Base-by-base conservation (phyloP, 2,329 filamentous ascomycete species). In the Aureobasidium vineae region DNA sequence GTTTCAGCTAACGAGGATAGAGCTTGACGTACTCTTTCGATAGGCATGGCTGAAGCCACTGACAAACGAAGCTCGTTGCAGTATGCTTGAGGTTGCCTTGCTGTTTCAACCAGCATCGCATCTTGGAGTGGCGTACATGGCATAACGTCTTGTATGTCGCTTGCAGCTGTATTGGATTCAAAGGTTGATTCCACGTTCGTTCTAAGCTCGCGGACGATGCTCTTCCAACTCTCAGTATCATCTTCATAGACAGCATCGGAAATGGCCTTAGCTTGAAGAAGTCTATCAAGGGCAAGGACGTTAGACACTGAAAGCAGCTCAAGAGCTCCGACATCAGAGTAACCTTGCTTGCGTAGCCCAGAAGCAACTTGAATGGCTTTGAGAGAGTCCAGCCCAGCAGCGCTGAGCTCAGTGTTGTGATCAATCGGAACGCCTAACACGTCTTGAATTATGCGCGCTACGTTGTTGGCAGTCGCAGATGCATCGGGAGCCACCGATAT, bases 81-180 rank as follows among this genome's bases (percentile, higher is more conserved):
- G 73, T 97, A 97, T 8, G 88, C 82, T 54, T 77, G 78, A 1
- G 81, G 69, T 68, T 88, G 80, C 21, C 79, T 81, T 2, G 82
- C 76, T 0, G 91, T 93, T 77, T 96, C 91, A 0, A 85, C 82
- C 19, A 97, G 81, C 91, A 97, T 96, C 1, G 91, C 88, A 21
- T 84, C 79, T 72, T 97, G 93, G 11, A 95, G 80, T 16, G 87
- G 83, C 4, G 88, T 93, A 74, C 91, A 95, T 5, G 83, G 83
- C 21, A 84, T 72, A 5, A 86, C 75, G 31, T 78, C 77, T 21
- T 79, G 73, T 23, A 77, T 57, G 4, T 72, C 63, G 8, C n/a
- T 40, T n/a, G 43, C n/a, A 11, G 38, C n/a, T 15, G 19, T 21
- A 10, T 28, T 15, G 7, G 47, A 31, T 23, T 36, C 28, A 6